Conservation (phyloP, 2,329 filamentous ascomycete species). For the Ampelomyces quisqualis region DNA sequence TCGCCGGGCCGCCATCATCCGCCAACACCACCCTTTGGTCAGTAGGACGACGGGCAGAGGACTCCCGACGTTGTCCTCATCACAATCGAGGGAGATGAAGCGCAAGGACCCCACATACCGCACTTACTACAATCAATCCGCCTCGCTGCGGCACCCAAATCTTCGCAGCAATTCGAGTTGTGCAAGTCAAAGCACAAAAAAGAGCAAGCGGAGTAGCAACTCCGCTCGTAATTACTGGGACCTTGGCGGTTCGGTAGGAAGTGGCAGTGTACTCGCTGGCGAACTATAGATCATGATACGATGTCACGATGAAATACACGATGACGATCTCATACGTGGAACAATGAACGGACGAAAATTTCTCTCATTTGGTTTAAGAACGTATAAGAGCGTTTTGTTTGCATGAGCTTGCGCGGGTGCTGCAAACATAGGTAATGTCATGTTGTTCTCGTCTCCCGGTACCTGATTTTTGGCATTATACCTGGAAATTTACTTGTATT, state of each 20-base stretch:
- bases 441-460: too few species aligned
- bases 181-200: conserved; percentile 82
- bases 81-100: conserved; percentile 19
- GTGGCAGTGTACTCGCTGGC: conserved; percentile 53
- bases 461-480: too few species aligned
- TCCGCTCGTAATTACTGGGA: conserved; percentile 92
- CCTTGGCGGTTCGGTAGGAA: conserved; percentile 76
- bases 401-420: too few species aligned
- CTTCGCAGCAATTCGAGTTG: conserved; percentile 63
- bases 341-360: too few species aligned
- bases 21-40: conserved; percentile 86
- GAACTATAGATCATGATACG: conserved; percentile 31
- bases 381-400: too few species aligned
- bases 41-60: conserved; percentile 49
- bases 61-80: conserved; percentile 29
- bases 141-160: conserved; percentile 20
- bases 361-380: too few species aligned
- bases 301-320: too few species aligned
- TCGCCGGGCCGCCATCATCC: conserved; percentile 77
- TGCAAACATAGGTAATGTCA: too few species aligned
- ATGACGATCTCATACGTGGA: too few species aligned
- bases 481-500: too few species aligned
- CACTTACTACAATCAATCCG: conserved; percentile 23
- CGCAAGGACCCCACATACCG: conserved; percentile 25
- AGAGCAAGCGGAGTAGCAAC: conserved; percentile 66